Percentiles rank a stretch among this genome's conserved stretches.
Conservation (phyloP, 495 filamentous ascomycete species). For the Aspergillus hancockii region DNA sequence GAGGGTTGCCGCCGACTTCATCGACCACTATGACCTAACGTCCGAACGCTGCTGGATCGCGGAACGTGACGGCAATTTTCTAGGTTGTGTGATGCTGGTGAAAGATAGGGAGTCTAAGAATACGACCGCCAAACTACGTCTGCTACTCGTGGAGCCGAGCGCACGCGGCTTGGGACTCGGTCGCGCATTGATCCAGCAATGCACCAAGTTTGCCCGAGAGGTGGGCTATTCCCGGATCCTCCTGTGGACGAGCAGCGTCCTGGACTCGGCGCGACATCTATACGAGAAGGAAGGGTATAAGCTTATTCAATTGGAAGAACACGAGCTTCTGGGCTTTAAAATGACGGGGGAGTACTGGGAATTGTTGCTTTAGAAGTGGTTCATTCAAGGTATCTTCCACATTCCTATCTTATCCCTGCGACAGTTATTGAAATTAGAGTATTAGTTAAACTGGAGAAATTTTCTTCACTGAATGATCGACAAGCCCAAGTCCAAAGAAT, state of each 20-base stretch:
- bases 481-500: no score
- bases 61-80: conserved; percentile 23
- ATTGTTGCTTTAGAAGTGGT: neutral
- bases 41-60: conserved; percentile 35
- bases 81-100: conserved; percentile 34
- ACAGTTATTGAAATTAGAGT: no score
- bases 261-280: conserved; percentile 24
- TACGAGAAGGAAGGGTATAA: conserved; percentile 32
- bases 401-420: no score
- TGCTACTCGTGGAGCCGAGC: conserved; percentile 30
- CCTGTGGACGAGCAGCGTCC: conserved; percentile 31
- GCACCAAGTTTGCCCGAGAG: conserved; percentile 29
- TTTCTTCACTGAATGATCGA: no score
- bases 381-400: no score
- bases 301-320: conserved; percentile 26
- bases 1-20: conserved; percentile 26
- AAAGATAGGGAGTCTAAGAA: conserved; percentile 19
- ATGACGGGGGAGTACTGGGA: conserved; percentile 19
- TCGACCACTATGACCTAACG: conserved; percentile 24
- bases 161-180: conserved; percentile 32
- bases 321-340: conserved; percentile 25
- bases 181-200: conserved; percentile 22
- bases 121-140: conserved; percentile 27
- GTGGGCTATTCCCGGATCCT: conserved; percentile 27
- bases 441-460: no score